Evolutionary conservation across 164 flowering plant species (phyloP).

Genomic region (grape (Vitis vinifera)): DNA sequence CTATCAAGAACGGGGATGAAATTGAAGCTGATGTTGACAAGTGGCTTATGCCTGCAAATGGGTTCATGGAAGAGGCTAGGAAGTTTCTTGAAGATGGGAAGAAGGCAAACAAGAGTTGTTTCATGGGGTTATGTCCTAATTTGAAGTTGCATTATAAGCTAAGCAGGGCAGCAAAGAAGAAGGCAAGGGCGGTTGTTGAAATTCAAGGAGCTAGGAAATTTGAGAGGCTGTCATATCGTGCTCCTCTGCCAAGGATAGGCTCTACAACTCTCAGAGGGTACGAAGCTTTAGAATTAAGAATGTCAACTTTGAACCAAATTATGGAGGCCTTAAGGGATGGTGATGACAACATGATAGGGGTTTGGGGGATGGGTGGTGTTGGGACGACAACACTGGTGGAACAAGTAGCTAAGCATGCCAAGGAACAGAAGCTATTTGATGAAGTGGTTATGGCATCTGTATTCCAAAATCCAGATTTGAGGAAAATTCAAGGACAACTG

Average conservation of each 20-base stretch:
- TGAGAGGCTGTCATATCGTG: neutral
- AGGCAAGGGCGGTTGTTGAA: neutral
- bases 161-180: slow-evolving; percentile 2
- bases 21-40: slow-evolving; percentile 1
- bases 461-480: neutral
- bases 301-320: neutral
- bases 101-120: neutral
- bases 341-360: neutral
- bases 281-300: slow-evolving; percentile 1
- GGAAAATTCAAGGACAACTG: slow-evolving; percentile 3
- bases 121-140: neutral
- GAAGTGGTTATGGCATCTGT: slow-evolving; percentile 9
- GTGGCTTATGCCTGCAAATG: neutral
- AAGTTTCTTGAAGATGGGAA: neutral
- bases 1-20: neutral
- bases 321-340: slow-evolving; percentile 2
- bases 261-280: neutral
- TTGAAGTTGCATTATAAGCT: neutral
- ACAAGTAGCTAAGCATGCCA: slow-evolving; percentile 7
- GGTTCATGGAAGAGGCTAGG: neutral
- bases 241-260: neutral
- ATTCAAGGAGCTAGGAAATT: neutral
- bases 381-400: slow-evolving; percentile 14
- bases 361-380: slow-evolving; percentile 17
- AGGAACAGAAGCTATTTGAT: slow-evolving; percentile 1